phyloP scores from a whole-genome alignment of 2,329 filamentous ascomycete species.

The Dactylella cylindrospora region DNA sequence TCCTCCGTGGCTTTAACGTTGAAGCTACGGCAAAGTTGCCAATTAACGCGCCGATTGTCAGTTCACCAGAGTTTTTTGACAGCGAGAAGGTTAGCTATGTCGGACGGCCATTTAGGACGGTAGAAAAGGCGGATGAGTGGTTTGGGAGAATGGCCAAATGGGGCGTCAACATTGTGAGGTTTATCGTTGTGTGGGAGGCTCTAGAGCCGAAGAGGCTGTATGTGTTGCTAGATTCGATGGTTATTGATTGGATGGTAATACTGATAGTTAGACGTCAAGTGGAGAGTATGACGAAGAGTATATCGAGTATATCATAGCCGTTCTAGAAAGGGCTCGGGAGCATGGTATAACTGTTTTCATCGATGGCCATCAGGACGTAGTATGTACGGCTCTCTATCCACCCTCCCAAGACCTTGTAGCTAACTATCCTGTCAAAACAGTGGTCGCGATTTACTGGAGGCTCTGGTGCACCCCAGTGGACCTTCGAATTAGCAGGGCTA shows the following conservation, averaged over 20 bases:
- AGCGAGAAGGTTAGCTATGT: slow-evolving; percentile 53
- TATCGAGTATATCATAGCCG: slow-evolving; percentile 52
- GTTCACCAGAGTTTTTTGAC: slow-evolving; percentile 54
- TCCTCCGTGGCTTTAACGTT: slow-evolving; percentile 54
- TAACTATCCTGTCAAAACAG: slow-evolving; percentile 9
- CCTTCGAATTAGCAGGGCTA: slow-evolving; percentile 54
- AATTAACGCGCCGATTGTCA: slow-evolving; percentile 53
- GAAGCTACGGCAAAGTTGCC: slow-evolving; percentile 54
- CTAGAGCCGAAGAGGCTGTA: slow-evolving; percentile 50
- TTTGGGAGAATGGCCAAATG: slow-evolving; percentile 53
- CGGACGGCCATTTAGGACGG: slow-evolving; percentile 52
- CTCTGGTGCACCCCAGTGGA: slow-evolving; percentile 55
- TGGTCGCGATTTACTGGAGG: slow-evolving; percentile 55
- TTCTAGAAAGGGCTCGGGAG: slow-evolving; percentile 52
- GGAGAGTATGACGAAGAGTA: slow-evolving; percentile 52
- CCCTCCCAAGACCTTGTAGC: background rate
- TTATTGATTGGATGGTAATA: too few species aligned
- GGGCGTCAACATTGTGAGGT: slow-evolving; percentile 53
- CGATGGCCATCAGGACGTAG: slow-evolving; percentile 55
- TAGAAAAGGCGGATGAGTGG: slow-evolving; percentile 53
- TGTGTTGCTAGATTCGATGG: slow-evolving; percentile 3
- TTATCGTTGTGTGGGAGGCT: slow-evolving; percentile 56
- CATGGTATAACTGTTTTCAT: slow-evolving; percentile 54
- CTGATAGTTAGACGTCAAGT: slow-evolving; percentile 22
- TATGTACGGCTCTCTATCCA: slow-evolving; percentile 19